Evolutionary conservation across 805 yeast genomes (phyloP), one percentile per base, ranked within the genome.

Genomic region (Wickerhamomyces canadensis): DNA sequence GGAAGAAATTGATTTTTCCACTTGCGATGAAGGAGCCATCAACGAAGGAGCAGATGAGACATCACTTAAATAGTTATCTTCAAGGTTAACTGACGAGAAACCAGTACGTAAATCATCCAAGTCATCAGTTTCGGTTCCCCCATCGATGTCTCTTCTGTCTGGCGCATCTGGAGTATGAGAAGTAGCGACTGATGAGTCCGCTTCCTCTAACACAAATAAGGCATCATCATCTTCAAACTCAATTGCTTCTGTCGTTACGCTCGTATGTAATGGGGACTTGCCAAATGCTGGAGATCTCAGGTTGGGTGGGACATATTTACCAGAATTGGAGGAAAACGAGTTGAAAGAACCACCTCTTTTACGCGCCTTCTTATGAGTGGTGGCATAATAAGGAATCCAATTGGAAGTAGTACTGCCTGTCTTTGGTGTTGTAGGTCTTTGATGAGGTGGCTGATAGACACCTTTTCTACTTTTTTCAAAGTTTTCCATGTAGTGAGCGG

Each of bases 221-320:
- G 54, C 67, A 35, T 61, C 68, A 33, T 51, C 56, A 31, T 49
- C 35, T 10, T 22, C 52, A 31, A 47, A 32, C 9, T 35, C 37
- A 14, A 46, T 36, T 8, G 45, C 44, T 19, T 49, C 59, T 48
- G 18, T 34, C 19, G n/a, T 23, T 29, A 29, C 13, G 8, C 37
- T 33, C 15, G 27, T 31, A 4, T 43, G 48, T 13, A 51, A 19
- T 19, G 57, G 53, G 2, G 52, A 48, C 19, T 45, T 48, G 21
- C 46, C 48, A 10, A 45, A 31, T 29, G 45, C 51, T 7, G 79
- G 72, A 0, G 75, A 72, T 54, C 88, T 68, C 45, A 80, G 62
- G 49, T 74, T 79, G n/a, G 88, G 88, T 16, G 89, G 89, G 27
- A 82, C 64, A 48, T 82, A 81, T 52, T 76, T 80, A 4, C 84